A percentile compares a stretch with the other conserved stretches of the same genome.
These are phyloP conservation scores for Arthrocladium fulminans DNA, from an alignment of 2,329 filamentous ascomycete genomes.

Conservation along the genomic window DNA sequence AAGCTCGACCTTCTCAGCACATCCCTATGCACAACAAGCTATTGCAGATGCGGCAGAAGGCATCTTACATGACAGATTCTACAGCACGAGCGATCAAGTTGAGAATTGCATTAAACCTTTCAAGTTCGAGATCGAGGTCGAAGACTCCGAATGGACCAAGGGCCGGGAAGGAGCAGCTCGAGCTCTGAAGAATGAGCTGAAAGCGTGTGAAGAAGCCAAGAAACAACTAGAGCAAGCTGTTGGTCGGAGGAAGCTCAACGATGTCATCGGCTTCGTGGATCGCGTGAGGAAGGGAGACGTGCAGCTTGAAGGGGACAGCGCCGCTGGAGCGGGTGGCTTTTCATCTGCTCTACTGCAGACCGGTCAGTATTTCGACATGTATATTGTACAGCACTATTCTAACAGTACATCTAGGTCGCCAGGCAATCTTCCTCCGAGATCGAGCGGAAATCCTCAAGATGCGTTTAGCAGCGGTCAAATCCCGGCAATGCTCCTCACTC, in stretches of 20 bases:
- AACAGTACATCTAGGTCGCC: slow-evolving; percentile 54
- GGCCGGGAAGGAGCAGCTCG: slow-evolving; percentile 73
- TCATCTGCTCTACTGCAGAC: slow-evolving; percentile 74
- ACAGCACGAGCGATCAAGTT: slow-evolving; percentile 94
- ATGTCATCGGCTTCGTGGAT: slow-evolving; percentile 87
- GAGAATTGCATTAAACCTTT: slow-evolving; percentile 99
- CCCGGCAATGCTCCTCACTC: slow-evolving; percentile 72
- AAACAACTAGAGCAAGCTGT: slow-evolving; percentile 67
- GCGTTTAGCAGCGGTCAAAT: slow-evolving; percentile 78
- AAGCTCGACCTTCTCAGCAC: slow-evolving; percentile 74
- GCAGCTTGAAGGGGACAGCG: slow-evolving; percentile 70
- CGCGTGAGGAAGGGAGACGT: slow-evolving; percentile 80
- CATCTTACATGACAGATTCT: slow-evolving; percentile 88
- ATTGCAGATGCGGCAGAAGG: slow-evolving; percentile 83
- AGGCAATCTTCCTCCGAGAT: slow-evolving; percentile 89
- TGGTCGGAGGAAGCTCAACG: slow-evolving; percentile 73
- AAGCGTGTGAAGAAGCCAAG: slow-evolving; percentile 70
- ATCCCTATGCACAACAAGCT: slow-evolving; percentile 87
- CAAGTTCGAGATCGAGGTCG: slow-evolving; percentile 95
- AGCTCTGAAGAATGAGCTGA: slow-evolving; percentile 78
- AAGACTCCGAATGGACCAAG: slow-evolving; percentile 77
- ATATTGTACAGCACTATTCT: slow-evolving; percentile 12
- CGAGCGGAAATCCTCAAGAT: slow-evolving; percentile 83
- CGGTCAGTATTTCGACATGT: slow-evolving; percentile 47
- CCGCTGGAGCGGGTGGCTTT: slow-evolving; percentile 85